A percentile compares a stretch with the other conserved stretches of the same genome.
phyloP scores from a whole-genome alignment of 2,329 filamentous ascomycete genomes.

The Botrytis byssoidea region DNA sequence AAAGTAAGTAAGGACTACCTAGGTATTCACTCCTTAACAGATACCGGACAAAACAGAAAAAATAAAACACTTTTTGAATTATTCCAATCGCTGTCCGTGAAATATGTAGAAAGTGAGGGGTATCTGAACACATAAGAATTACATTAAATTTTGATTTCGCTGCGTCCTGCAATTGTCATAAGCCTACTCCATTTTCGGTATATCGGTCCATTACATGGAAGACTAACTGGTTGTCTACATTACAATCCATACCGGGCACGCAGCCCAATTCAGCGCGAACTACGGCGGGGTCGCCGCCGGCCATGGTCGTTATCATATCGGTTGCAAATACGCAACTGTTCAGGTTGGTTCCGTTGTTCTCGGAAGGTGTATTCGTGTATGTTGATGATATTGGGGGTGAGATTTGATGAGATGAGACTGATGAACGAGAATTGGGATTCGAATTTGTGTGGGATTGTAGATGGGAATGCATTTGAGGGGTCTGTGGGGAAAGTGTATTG shows the following conservation, averaged over 20 bases:
- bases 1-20: not conserved
- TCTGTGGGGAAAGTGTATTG: constrained; percentile 11
- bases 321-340: constrained; percentile 43
- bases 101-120: constrained; percentile 3
- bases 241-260: constrained; percentile 41
- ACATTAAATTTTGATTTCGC: not conserved
- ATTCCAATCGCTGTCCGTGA: not conserved
- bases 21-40: not conserved
- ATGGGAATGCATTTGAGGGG: constrained; percentile 8
- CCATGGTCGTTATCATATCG: constrained; percentile 47
- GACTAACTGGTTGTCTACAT: constrained; percentile 45
- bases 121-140: constrained; percentile 2
- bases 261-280: constrained; percentile 45
- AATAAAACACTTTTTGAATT: constrained; percentile 1
- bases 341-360: constrained; percentile 25
- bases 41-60: not conserved
- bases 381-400: constrained; percentile 20
- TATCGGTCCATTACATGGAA: constrained; percentile 49
- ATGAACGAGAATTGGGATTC: not conserved
- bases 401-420: constrained; percentile 22
- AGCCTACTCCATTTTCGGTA: constrained; percentile 29
- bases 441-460: not conserved
- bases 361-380: not conserved
- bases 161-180: constrained; percentile 25
- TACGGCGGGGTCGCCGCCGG: constrained; percentile 39